phyloP scores from a whole-genome alignment of 1,284 basidiomycete species.

The Leccinum fuscescens region DNA sequence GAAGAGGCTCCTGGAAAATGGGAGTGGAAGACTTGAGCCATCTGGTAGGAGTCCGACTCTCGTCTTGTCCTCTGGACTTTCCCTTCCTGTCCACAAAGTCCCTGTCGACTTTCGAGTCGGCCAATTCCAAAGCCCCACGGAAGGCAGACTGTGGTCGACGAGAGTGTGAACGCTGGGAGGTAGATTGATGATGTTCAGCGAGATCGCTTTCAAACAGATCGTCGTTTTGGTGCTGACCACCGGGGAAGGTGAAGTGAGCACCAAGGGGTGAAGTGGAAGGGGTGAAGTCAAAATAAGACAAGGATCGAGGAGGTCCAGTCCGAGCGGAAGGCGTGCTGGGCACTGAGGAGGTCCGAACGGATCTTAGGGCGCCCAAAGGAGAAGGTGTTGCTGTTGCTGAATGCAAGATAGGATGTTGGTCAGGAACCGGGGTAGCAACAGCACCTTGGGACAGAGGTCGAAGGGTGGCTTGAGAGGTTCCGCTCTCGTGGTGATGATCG shows the following conservation, averaged over 20 bases:
- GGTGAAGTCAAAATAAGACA: constrained; percentile 60
- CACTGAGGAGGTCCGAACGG: constrained; percentile 18
- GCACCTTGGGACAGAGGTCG: not conserved
- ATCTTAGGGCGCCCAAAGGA: constrained; percentile 5
- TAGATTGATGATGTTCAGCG: constrained; percentile 25
- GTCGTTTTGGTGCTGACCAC: constrained; percentile 24
- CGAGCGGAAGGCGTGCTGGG: constrained; percentile 59
- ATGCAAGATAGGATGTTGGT: constrained; percentile 12
- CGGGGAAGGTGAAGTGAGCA: constrained; percentile 21
- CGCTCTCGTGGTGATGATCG: not conserved
- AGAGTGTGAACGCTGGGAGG: constrained; percentile 27
- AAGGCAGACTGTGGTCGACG: constrained; percentile 43
- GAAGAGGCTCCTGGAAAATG: constrained; percentile 32
- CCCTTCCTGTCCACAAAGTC: constrained; percentile 51
- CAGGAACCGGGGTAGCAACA: constrained; percentile 3
- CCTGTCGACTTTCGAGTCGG: constrained; percentile 33
- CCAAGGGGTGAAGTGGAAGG: constrained; percentile 43
- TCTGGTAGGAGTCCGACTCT: constrained; percentile 49
- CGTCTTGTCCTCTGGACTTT: constrained; percentile 48
- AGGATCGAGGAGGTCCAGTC: constrained; percentile 71
- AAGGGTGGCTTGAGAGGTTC: not conserved
- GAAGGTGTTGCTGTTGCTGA: constrained; percentile 12
- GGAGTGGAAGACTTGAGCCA: constrained; percentile 56
- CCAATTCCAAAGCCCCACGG: constrained; percentile 59
- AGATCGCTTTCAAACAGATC: constrained; percentile 34